phyloP scores from a whole-genome alignment of 768 basidiomycete species.

The Trametes coccinea region DNA sequence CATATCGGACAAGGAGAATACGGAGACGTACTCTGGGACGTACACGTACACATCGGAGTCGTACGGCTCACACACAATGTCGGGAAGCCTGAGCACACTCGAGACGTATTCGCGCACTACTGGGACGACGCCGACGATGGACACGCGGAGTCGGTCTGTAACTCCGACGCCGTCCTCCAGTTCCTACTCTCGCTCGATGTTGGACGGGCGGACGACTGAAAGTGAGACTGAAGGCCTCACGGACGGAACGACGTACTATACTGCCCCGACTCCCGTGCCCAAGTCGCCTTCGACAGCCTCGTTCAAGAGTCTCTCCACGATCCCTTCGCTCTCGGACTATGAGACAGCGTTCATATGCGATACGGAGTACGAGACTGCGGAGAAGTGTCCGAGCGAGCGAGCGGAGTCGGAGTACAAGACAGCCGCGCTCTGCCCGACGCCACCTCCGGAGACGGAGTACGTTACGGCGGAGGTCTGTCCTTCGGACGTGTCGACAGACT shows the following conservation, averaged over 20 bases:
- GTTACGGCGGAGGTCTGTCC: slow-evolving; percentile 50
- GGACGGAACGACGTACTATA: slow-evolving; percentile 17
- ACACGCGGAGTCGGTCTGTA: slow-evolving; percentile 17
- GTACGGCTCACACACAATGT: slow-evolving; percentile 8
- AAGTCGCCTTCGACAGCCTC: slow-evolving; percentile 37
- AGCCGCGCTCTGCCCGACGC: slow-evolving; percentile 40
- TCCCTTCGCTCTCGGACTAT: slow-evolving; percentile 51
- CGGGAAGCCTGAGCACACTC: slow-evolving; percentile 29
- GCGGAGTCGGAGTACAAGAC: slow-evolving; percentile 48
- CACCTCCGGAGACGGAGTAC: slow-evolving; percentile 46
- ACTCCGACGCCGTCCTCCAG: slow-evolving; percentile 24
- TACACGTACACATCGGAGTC: slow-evolving; percentile 18
- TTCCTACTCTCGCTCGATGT: slow-evolving; percentile 19
- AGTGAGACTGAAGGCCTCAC: slow-evolving; percentile 15
- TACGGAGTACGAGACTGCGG: slow-evolving; percentile 38
- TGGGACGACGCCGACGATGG: slow-evolving; percentile 10
- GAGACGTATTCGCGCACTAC: slow-evolving; percentile 29
- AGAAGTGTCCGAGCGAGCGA: slow-evolving; percentile 32
- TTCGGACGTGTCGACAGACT: slow-evolving; percentile 46
- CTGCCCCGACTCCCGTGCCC: slow-evolving; percentile 5
- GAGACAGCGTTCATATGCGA: slow-evolving; percentile 42
- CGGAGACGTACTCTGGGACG: slow-evolving; percentile 27
- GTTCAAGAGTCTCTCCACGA: slow-evolving; percentile 58
- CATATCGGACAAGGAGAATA: slow-evolving; percentile 61
- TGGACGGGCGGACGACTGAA: slow-evolving; percentile 4